Conservation (phyloP, 1,139 yeast species). For the Nakaseomyces glabratus region DNA sequence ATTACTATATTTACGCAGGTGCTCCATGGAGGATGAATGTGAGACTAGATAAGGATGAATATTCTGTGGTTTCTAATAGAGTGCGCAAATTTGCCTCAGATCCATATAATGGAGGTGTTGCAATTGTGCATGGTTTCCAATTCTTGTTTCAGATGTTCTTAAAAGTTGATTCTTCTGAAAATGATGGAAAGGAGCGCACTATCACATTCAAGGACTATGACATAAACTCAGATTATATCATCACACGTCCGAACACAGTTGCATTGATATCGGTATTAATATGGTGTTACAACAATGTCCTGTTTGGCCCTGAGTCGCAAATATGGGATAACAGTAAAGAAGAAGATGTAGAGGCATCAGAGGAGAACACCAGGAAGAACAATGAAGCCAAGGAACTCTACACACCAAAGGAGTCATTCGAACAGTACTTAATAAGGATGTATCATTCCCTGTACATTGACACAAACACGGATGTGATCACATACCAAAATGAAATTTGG, state of each 20-base stretch:
- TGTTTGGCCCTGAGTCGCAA: slow-evolving; percentile 48
- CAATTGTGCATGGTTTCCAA: slow-evolving; percentile 57
- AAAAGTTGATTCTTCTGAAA: slow-evolving; percentile 35
- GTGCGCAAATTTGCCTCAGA: slow-evolving; percentile 29
- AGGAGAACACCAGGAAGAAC: slow-evolving; percentile 25
- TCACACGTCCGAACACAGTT: slow-evolving; percentile 49
- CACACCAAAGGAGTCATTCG: slow-evolving; percentile 23
- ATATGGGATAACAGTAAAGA: slow-evolving; percentile 29
- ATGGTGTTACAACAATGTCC: slow-evolving; percentile 48
- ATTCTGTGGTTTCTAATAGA: slow-evolving; percentile 43
- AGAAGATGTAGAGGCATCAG: slow-evolving; percentile 15
- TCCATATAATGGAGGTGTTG: slow-evolving; percentile 35
- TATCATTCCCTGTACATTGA: slow-evolving; percentile 14
- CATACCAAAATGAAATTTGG: slow-evolving; percentile 34
- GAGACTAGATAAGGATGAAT: slow-evolving; percentile 48
- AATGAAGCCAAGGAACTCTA: slow-evolving; percentile 23
- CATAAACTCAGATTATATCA: slow-evolving; percentile 45
- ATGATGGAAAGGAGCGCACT: slow-evolving; percentile 11
- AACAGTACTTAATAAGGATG: slow-evolving; percentile 17
- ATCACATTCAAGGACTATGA: slow-evolving; percentile 30
- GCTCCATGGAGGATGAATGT: slow-evolving; percentile 80
- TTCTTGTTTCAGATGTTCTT: slow-evolving; percentile 55
- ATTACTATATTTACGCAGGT: slow-evolving; percentile 71
- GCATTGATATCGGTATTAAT: slow-evolving; percentile 45
- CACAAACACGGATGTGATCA: slow-evolving; percentile 20